Evolutionary conservation across 73 alveolate species (phyloP), one percentile per base, ranked within the genome.

Genomic region (Symbiodinium pilosum): DNA sequence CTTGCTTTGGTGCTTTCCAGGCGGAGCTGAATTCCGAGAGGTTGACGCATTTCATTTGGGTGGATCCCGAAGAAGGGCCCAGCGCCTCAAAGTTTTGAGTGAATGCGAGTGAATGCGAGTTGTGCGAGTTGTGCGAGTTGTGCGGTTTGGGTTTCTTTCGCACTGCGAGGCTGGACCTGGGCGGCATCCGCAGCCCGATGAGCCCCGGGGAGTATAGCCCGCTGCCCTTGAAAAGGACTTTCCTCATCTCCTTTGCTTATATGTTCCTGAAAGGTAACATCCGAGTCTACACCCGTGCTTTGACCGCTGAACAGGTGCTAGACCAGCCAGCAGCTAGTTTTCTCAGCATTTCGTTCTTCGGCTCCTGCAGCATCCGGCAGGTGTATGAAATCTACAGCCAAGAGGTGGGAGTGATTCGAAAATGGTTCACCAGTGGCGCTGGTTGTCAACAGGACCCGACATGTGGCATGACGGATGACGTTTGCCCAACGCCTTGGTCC

Each of bases 381-480:
- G 81, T 64, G 12, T 64, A 64, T 38, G 81, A 64, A 38, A 64
- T 64, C 81, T 64, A 28, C 81, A 64, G 81, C 30, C 81, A 64
- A 5, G 86, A 59, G 47, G 95, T 47, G 14, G 59, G 59, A n/a
- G n/a, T n/a, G n/a, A n/a, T n/a, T n/a, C n/a, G n/a, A n/a, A n/a
- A n/a, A n/a, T n/a, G n/a, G n/a, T n/a, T n/a, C n/a, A n/a, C n/a
- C n/a, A n/a, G n/a, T n/a, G n/a, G n/a, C n/a, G n/a, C n/a, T n/a
- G n/a, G n/a, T 9, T 6, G 59, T 64, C 81, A 64, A 18, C 87
- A 88, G 47, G 95, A 88, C 30, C 95, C 95, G 43, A 64, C 95
- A 44, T 88, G 95, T 39, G 95, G 95, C 86, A 88, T 88, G 95
- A 88, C 95, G 59, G 95, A 88, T 44, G 95, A 88, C 28, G 95